These are phyloP conservation scores for Alternaria sp. DNA, from an alignment of 2,329 filamentous ascomycete genomes.

Conservation along the genomic window DNA sequence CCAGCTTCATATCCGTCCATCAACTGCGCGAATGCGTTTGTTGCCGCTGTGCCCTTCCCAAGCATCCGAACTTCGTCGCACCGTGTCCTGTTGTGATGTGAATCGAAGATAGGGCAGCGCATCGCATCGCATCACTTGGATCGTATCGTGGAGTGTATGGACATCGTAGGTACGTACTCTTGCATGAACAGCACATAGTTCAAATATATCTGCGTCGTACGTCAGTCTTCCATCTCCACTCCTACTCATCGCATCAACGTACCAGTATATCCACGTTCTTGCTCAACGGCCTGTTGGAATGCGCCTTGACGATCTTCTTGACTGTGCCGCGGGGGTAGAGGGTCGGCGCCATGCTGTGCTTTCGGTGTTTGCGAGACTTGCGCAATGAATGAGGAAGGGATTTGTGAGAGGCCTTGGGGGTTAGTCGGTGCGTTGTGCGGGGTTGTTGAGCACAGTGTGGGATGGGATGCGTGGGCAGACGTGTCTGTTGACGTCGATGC, in stretches of 20 bases:
- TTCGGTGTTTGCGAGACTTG: background rate
- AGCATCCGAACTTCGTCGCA: background rate
- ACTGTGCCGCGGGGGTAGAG: constrained; percentile 83
- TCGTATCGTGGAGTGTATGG: background rate
- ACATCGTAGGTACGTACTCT: constrained; percentile 53
- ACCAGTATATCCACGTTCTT: constrained; percentile 89
- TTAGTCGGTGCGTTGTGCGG: background rate
- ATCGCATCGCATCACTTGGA: background rate
- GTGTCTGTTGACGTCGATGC: constrained; percentile 1
- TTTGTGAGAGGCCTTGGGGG: background rate
- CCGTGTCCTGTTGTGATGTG: no score
- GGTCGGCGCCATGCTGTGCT: constrained; percentile 62
- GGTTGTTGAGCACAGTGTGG: background rate
- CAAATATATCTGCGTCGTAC: constrained; percentile 72
- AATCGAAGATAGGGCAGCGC: background rate
- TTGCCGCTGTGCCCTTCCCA: rapidly evolving
- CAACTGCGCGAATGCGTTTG: rapidly evolving
- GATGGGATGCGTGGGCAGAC: background rate
- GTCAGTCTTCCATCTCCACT: background rate
- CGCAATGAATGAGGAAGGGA: no score
- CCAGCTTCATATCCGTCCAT: rapidly evolving
- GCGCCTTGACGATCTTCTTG: constrained; percentile 89
- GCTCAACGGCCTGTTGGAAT: constrained; percentile 78
- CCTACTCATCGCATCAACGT: constrained; percentile 33
- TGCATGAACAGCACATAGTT: constrained; percentile 84